A percentile compares a stretch with the other conserved stretches of the same genome.
Evolutionary conservation across 345 rosid genomes (phyloP).

Genomic region (Combretum micranthum): DNA sequence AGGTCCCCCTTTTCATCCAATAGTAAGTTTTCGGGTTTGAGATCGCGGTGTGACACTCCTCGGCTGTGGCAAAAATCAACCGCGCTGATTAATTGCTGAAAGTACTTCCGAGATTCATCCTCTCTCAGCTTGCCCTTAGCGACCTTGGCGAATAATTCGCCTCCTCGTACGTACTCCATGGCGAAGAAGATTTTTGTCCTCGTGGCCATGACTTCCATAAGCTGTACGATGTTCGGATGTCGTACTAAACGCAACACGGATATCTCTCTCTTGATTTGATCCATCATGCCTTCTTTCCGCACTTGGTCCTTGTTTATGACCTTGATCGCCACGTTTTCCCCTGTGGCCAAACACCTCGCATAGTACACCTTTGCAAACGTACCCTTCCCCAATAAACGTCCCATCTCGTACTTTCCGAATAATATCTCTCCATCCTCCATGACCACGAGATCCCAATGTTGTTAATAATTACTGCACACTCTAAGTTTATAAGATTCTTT

Average conservation of each 20-base stretch:
- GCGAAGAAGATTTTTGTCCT: constrained; percentile 54
- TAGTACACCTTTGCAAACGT: constrained; percentile 76
- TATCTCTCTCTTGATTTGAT: constrained; percentile 66
- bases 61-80: constrained; percentile 77
- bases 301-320: constrained; percentile 50
- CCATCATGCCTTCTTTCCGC: constrained; percentile 56
- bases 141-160: constrained; percentile 65
- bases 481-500: too few relatives aligned
- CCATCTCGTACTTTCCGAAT: constrained; percentile 62
- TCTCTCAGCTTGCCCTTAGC: constrained; percentile 58
- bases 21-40: constrained; percentile 80
- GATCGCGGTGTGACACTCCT: constrained; percentile 79
- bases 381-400: constrained; percentile 63
- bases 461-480: too few relatives aligned
- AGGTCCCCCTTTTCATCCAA: constrained; percentile 62
- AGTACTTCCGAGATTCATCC: constrained; percentile 48
- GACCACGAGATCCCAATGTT: not conserved
- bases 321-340: constrained; percentile 63
- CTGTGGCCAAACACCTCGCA: constrained; percentile 40
- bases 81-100: constrained; percentile 69
- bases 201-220: constrained; percentile 78
- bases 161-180: constrained; percentile 78
- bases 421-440: constrained; percentile 23
- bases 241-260: constrained; percentile 72
- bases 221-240: constrained; percentile 64